These are phyloP conservation scores for Ophiocordyceps camponoti-rufipedis DNA, from an alignment of 2,329 filamentous ascomycete genomes.

Conservation along the genomic window DNA sequence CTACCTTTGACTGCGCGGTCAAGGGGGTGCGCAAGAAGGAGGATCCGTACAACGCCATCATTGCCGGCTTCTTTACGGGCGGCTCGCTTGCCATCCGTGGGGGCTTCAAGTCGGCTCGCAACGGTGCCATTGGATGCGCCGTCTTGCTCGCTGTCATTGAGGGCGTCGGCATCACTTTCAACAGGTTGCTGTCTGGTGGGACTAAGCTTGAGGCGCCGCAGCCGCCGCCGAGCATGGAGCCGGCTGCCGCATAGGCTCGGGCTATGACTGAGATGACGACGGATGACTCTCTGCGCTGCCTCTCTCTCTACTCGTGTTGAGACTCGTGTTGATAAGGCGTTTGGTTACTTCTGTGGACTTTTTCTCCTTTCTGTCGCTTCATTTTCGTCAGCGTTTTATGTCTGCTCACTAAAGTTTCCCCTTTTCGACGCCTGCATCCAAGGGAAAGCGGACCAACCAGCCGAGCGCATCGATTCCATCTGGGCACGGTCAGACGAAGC, in stretches of 20 bases:
- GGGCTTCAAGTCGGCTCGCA: slow-evolving; percentile 78
- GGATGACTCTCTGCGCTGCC: background rate
- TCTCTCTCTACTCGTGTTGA: background rate
- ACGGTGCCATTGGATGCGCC: slow-evolving; percentile 91
- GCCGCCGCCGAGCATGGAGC: slow-evolving; percentile 1
- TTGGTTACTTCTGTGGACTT: background rate
- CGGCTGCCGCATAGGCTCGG: slow-evolving; percentile 4
- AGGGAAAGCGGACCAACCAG: too few species aligned
- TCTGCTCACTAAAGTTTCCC: background rate
- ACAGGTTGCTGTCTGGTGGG: slow-evolving; percentile 81
- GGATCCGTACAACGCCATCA: slow-evolving; percentile 95
- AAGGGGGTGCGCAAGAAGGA: slow-evolving; percentile 94
- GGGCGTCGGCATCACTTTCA: slow-evolving; percentile 89
- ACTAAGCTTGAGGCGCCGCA: slow-evolving; percentile 54
- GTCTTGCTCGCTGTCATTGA: slow-evolving; percentile 91
- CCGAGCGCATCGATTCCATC: too few species aligned
- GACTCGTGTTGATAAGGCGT: background rate
- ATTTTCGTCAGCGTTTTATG: background rate
- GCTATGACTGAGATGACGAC: background rate
- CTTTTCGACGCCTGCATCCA: too few species aligned
- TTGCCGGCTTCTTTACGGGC: slow-evolving; percentile 91
- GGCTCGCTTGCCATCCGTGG: slow-evolving; percentile 83
- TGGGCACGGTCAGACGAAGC: too few species aligned
- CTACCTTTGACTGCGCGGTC: slow-evolving; percentile 88
- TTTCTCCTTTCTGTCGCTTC: background rate